A percentile compares a stretch with the other conserved stretches of the same genome.
Evolutionary conservation across 257 asterid genomes (phyloP).

Genomic region (Voacanga thouarsii): DNA sequence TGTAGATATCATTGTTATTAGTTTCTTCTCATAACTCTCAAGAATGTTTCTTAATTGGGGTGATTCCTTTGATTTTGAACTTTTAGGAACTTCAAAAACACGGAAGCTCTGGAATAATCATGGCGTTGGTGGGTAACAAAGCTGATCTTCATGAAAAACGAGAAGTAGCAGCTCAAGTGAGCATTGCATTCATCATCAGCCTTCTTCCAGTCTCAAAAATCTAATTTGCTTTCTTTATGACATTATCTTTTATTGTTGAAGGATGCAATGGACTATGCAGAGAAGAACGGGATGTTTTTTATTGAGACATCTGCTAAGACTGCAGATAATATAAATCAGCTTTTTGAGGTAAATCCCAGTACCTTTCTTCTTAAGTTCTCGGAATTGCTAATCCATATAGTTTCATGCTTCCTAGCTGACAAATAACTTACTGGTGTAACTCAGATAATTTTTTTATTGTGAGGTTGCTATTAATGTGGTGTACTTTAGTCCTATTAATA

Average conservation of each 20-base stretch:
- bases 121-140: constrained; percentile 98
- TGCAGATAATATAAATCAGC: constrained; percentile 98
- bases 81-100: constrained; percentile 89
- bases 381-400: not conserved
- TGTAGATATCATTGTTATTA: not conserved
- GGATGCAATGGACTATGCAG: constrained; percentile 87
- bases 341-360: constrained; percentile 71
- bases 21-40: not conserved
- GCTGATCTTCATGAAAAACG: constrained; percentile 92
- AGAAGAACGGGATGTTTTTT: constrained; percentile 94
- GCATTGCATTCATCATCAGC: constrained; percentile 16
- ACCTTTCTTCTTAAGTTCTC: not conserved
- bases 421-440: not conserved
- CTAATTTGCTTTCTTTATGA: constrained; percentile 11
- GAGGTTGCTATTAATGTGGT: not conserved
- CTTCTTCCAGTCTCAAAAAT: constrained; percentile 2
- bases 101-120: constrained; percentile 89
- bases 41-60: not conserved
- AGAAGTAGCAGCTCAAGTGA: constrained; percentile 79
- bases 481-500: not conserved
- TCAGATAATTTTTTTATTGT: not conserved
- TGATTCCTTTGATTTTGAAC: not conserved
- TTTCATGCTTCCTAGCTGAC: not conserved
- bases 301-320: constrained; percentile 99
- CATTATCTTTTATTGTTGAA: constrained; percentile 24